phyloP scores from a whole-genome alignment of 2,329 filamentous ascomycete genomes.

The Dactylonectria estremocensis region DNA sequence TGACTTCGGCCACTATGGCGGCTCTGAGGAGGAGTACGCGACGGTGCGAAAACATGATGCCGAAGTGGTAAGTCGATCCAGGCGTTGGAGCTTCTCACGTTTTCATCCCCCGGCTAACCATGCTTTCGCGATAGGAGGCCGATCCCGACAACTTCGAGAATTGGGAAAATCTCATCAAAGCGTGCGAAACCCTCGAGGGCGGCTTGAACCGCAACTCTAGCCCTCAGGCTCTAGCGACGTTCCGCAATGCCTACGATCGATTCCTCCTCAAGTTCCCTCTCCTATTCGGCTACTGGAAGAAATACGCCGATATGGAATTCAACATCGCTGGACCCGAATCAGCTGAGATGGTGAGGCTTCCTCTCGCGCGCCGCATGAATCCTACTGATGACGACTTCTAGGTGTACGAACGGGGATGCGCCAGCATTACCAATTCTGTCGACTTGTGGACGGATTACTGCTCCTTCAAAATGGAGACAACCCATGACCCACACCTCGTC shows the following conservation, averaged over 20 bases:
- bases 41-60: conserved; percentile 85
- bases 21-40: conserved; percentile 84
- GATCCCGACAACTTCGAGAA: conserved; percentile 93
- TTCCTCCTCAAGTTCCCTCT: conserved; percentile 96
- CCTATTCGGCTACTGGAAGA: conserved; percentile 99
- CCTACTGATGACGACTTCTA: conserved; percentile 55
- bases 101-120: conserved; percentile 41
- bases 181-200: conserved; percentile 88
- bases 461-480: conserved; percentile 97
- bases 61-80: conserved; percentile 75
- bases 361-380: conserved; percentile 5
- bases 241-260: conserved; percentile 90
- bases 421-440: conserved; percentile 92
- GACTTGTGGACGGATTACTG: conserved; percentile 99
- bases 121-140: conserved; percentile 60
- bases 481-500: conserved; percentile 93
- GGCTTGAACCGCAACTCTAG: conserved; percentile 97
- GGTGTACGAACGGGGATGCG: conserved; percentile 96
- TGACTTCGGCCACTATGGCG: conserved; percentile 79
- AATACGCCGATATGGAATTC: conserved; percentile 98
- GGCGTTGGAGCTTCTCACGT: conserved; percentile 1
- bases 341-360: conserved; percentile 87
- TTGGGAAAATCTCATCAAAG: conserved; percentile 93
- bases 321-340: conserved; percentile 97
- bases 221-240: conserved; percentile 89